These are phyloP conservation scores for Deinandra increscens DNA, from an alignment of 129 eudicot species.

Conservation along the genomic window DNA sequence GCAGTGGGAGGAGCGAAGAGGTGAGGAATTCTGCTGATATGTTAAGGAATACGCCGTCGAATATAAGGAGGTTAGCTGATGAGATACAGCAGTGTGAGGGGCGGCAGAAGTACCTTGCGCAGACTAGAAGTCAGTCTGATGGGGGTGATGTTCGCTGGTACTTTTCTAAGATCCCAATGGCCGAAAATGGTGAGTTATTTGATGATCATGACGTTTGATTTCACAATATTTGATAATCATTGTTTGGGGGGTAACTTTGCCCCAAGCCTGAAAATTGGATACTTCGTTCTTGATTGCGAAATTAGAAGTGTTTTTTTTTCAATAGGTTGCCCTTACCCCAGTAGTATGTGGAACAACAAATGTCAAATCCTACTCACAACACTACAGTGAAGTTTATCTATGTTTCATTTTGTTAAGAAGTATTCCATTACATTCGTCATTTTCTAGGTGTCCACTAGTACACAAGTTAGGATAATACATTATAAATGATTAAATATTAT, in stretches of 20 bases:
- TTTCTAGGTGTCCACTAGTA: background rate
- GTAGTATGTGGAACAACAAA: constrained; percentile 4
- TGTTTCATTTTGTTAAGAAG: background rate
- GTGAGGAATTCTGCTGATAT: constrained; percentile 53
- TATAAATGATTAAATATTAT: background rate
- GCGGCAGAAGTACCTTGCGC: constrained; percentile 90
- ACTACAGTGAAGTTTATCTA: background rate
- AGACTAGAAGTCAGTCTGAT: constrained; percentile 82
- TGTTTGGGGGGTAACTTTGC: constrained; percentile 9
- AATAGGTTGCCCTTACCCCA: too few species aligned
- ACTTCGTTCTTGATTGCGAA: constrained; percentile 2
- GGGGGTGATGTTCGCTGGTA: constrained; percentile 98
- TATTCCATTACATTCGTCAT: background rate
- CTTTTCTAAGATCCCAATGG: constrained; percentile 77
- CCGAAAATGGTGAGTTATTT: constrained; percentile 58
- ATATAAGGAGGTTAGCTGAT: constrained; percentile 72
- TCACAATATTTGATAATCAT: background rate
- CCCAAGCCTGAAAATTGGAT: background rate
- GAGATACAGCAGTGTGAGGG: constrained; percentile 95
- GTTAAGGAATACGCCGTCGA: constrained; percentile 83
- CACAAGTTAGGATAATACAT: background rate
- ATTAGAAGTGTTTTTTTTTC: background rate
- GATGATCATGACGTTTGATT: background rate
- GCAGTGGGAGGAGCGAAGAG: constrained; percentile 33
- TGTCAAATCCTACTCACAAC: background rate